Evolutionary conservation across 768 basidiomycete species (phyloP).

Genomic region (Naganishia onofrii): DNA sequence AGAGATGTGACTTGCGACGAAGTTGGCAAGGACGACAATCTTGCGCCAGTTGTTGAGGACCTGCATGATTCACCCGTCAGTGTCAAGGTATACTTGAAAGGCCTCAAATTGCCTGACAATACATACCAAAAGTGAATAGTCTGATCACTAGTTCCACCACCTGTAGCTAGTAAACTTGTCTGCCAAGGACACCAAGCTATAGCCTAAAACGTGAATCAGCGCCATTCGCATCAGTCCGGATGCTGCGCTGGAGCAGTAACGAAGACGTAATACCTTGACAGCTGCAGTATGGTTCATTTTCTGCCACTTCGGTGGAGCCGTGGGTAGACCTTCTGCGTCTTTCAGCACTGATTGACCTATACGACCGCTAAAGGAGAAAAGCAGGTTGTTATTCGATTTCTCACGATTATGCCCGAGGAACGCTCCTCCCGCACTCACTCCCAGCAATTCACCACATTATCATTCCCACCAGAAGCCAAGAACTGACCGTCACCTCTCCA

Average conservation of each 20-base stretch:
- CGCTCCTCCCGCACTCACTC: slow-evolving; percentile 65
- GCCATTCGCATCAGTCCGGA: not conserved
- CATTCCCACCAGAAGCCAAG: slow-evolving; percentile 91
- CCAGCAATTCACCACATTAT: slow-evolving; percentile 98
- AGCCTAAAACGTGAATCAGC: slow-evolving; percentile 61
- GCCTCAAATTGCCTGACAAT: no score
- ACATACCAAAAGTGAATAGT: slow-evolving; percentile 50
- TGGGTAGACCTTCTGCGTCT: slow-evolving; percentile 41
- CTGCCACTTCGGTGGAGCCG: slow-evolving; percentile 69
- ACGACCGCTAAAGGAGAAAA: slow-evolving; percentile 40
- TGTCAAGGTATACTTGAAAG: not conserved
- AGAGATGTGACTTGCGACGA: slow-evolving; percentile 89
- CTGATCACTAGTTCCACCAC: slow-evolving; percentile 92
- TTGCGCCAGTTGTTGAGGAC: slow-evolving; percentile 68
- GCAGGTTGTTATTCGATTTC: slow-evolving; percentile 47
- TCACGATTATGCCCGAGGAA: slow-evolving; percentile 43
- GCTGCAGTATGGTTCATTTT: slow-evolving; percentile 89
- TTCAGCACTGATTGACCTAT: slow-evolving; percentile 48
- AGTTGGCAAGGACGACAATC: slow-evolving; percentile 79
- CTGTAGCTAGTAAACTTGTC: slow-evolving; percentile 80
- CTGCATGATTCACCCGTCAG: not conserved
- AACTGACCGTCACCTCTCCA: slow-evolving; percentile 84
- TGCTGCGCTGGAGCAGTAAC: not conserved
- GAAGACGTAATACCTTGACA: slow-evolving; percentile 53
- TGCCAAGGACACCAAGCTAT: slow-evolving; percentile 99